These are phyloP conservation scores for Aureococcus anophagefferens DNA, from an alignment of 108 stramenopile genomes.

Conservation along the genomic window DNA sequence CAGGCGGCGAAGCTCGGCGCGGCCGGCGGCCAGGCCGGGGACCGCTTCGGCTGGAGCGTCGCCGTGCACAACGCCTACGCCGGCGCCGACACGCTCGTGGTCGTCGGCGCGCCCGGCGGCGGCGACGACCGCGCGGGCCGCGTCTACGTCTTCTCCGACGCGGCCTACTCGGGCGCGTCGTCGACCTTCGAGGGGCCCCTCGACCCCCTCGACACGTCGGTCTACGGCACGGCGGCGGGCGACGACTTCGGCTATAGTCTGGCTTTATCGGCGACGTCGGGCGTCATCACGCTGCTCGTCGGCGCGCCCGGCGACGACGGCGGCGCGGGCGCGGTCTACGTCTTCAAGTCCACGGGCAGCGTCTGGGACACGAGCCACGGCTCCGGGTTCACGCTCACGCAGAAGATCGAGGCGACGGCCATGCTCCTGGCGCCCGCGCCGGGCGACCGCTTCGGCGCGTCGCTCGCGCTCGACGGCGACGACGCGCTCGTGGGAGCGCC, in stretches of 20 bases:
- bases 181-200: background rate
- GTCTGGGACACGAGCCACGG: no score
- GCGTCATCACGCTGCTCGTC: background rate
- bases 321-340: conserved; percentile 15
- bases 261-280: background rate
- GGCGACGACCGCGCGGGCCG: background rate
- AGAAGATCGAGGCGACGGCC: background rate
- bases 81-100: no score
- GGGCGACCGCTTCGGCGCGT: conserved; percentile 43
- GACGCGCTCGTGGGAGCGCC: conserved; percentile 27
- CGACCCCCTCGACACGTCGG: background rate
- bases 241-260: conserved; percentile 10
- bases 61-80: background rate
- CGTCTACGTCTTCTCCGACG: conserved; percentile 4
- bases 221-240: background rate
- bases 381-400: background rate
- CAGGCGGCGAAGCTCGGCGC: background rate
- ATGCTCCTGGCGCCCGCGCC: no score
- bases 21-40: background rate
- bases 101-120: background rate
- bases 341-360: background rate
- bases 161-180: background rate
- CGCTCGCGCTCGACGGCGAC: conserved; percentile 33
- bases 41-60: background rate
- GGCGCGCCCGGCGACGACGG: conserved; percentile 13